phyloP scores from a whole-genome alignment of 225 moss, liverwort and hornwort species.

The Polytrichum formosum region DNA sequence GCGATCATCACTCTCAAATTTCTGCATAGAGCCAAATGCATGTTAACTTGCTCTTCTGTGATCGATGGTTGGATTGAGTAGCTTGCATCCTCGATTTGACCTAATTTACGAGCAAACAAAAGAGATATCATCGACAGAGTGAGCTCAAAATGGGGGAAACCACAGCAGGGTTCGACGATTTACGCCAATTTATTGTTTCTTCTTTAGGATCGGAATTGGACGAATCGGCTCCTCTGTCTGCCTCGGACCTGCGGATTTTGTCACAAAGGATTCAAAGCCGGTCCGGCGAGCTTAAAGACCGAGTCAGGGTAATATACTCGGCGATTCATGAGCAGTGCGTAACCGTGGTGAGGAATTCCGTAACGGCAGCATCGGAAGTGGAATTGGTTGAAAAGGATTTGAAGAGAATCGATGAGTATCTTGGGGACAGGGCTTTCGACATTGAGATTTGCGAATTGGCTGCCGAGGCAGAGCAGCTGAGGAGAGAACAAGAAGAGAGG shows the following conservation, averaged over 20 bases:
- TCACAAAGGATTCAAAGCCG: conserved; percentile 49
- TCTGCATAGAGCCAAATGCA: no score
- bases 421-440: conserved; percentile 67
- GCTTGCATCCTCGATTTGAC: neutral
- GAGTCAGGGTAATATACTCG: conserved; percentile 38
- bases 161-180: conserved; percentile 20
- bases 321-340: conserved; percentile 39
- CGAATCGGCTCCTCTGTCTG: conserved; percentile 62
- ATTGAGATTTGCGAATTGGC: conserved; percentile 69
- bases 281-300: conserved; percentile 61
- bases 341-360: conserved; percentile 34
- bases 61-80: no score
- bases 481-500: conserved; percentile 58
- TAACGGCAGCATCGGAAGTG: conserved; percentile 38
- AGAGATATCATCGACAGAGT: no score
- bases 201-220: conserved; percentile 37
- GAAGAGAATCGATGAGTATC: conserved; percentile 33
- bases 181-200: conserved; percentile 32
- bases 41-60: no score
- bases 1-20: no score
- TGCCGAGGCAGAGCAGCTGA: conserved; percentile 39
- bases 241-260: conserved; percentile 72
- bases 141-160: conserved; percentile 14
- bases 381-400: conserved; percentile 47
- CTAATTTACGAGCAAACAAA: neutral